These are phyloP conservation scores for Penicillium griseofulvum DNA, from an alignment of 2,329 filamentous ascomycete genomes.

Conservation along the genomic window DNA sequence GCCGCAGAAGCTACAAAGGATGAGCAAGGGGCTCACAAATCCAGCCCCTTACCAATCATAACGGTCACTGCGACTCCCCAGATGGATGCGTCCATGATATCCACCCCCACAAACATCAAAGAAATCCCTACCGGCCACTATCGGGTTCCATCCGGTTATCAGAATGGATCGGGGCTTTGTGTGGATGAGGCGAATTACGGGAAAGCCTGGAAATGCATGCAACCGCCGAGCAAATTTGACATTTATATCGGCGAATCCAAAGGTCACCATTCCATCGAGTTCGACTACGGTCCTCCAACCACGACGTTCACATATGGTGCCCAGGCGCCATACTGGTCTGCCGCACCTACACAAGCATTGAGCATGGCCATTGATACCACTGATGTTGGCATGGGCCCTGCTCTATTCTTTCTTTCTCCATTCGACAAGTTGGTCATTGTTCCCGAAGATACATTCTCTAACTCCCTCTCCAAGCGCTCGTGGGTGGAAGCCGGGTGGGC, in stretches of 20 bases:
- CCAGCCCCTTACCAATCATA: conserved; percentile 32
- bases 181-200: conserved; percentile 46
- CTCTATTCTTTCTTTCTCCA: conserved; percentile 60
- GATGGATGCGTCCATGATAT: conserved; percentile 51
- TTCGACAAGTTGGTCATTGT: conserved; percentile 65
- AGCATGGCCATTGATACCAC: conserved; percentile 58
- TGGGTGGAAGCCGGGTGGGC: conserved; percentile 22
- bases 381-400: conserved; percentile 57
- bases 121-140: conserved; percentile 52
- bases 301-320: conserved; percentile 58
- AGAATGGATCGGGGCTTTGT: conserved; percentile 51
- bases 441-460: conserved; percentile 37
- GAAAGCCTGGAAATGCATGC: conserved; percentile 52
- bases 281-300: conserved; percentile 39
- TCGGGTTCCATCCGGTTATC: conserved; percentile 48
- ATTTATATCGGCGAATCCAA: conserved; percentile 31
- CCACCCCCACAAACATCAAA: conserved; percentile 44
- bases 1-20: conserved; percentile 30
- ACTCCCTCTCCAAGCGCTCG: conserved; percentile 30
- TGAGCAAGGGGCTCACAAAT: conserved; percentile 15
- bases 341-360: conserved; percentile 49
- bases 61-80: conserved; percentile 50
- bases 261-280: conserved; percentile 33
- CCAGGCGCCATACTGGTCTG: conserved; percentile 51
- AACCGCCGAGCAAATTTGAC: conserved; percentile 30